phyloP scores from a whole-genome alignment of 1,284 basidiomycete species.

The Tausonia pullulans region DNA sequence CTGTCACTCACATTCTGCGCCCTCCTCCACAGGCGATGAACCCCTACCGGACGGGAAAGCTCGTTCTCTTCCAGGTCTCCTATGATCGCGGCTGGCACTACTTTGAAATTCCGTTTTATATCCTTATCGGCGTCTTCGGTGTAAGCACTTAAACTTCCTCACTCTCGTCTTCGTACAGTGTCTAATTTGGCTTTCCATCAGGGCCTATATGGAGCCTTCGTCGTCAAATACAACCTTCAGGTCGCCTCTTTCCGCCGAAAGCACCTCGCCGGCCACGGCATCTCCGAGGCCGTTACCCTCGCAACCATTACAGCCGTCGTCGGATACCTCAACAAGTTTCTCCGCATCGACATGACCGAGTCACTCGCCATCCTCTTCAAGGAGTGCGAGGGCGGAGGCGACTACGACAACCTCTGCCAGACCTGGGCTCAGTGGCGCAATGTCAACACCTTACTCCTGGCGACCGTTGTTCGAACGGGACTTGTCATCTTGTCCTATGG shows the following conservation, averaged over 20 bases:
- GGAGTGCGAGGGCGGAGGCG: conserved; percentile 90
- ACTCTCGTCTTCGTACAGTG: neutral
- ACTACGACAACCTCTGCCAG: conserved; percentile 85
- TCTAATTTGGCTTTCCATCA: conserved; percentile 28
- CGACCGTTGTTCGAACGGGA: conserved; percentile 74
- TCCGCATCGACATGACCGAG: conserved; percentile 97
- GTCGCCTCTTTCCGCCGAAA: conserved; percentile 87
- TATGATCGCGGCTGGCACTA: conserved; percentile 99
- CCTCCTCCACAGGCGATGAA: conserved; percentile 69
- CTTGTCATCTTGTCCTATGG: conserved; percentile 91
- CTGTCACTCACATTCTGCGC: neutral
- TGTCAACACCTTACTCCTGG: conserved; percentile 81
- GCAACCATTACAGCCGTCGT: conserved; percentile 82
- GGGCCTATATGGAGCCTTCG: conserved; percentile 94
- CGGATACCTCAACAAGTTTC: conserved; percentile 87
- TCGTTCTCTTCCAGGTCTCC: conserved; percentile 95
- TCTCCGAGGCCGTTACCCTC: conserved; percentile 78
- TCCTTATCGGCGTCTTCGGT: conserved; percentile 90
- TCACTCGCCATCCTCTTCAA: conserved; percentile 92
- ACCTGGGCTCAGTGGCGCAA: conserved; percentile 87
- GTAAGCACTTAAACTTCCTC: conserved; percentile 39
- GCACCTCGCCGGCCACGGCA: conserved; percentile 68
- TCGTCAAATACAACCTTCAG: conserved; percentile 94
- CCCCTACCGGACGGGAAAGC: conserved; percentile 93
- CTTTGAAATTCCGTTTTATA: conserved; percentile 92